Base-by-base conservation (phyloP, 148 eudicot species). In the Hydrangea macrophylla region DNA sequence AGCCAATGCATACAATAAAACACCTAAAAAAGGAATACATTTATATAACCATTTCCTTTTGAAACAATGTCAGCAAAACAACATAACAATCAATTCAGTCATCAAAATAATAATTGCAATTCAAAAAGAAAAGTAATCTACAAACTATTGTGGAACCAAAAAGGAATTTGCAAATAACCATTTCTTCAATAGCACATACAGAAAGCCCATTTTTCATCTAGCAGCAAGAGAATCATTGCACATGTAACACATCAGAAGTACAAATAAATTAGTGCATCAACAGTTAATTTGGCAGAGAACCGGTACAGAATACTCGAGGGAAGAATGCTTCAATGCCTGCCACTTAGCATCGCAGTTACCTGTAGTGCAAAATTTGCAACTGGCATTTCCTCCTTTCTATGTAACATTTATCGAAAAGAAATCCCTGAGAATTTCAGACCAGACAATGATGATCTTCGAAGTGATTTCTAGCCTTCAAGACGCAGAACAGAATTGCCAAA, bases 381-480 rank as follows among this genome's bases (percentile, higher is more conserved):
- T 64, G n/a, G 27, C 20, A 20, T 27, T 58, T 30, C 33, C 6
- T 48, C 53, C 53, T 17, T 15, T 48, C n/a, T 48, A 7, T 2
- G 3, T 42, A 15, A 11, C 22, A 18, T n/a, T 48, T 17, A 3
- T 15, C 22, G 53, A 48, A 15, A 17, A 48, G n/a, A 48, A 48
- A 0, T 11, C 22, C 20, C 18, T 2, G 48, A 48, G 17, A 2
- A 7, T 48, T 11, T 48, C 20, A 11, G 53, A 42, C 17, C 53
- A 18, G 53, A 48, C 53, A 2, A 12, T 2, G 5, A 18, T 48
- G 7, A 9, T 18, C 11, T 42, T 18, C 35, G 35, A 15, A 36
- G 61, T 6, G 9, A 17, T 55, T 55, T 67, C 50, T 54, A 24
- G 45, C 51, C 70, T 66, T n/a, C n/a, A 18, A 37, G 18, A 26